Base-by-base conservation (phyloP, 805 yeast genomes). In the Pichia phayaonensis region DNA sequence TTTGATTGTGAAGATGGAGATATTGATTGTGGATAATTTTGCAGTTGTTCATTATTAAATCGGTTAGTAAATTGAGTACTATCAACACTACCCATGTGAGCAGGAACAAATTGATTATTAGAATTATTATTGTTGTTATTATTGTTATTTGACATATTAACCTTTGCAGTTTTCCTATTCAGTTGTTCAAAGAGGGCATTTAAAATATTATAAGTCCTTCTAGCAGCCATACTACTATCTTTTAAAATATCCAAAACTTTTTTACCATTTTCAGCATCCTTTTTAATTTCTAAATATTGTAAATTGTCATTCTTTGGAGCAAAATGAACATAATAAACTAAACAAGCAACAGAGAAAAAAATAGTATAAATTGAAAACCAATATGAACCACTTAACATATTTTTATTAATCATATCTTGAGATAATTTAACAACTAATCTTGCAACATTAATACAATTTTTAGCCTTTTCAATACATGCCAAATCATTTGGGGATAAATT, bases 361-460 rank as follows among this genome's bases (percentile, higher is more conserved):
- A 90, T 84, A 0, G 96, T 87, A 64, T 90, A 90, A 61, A 86
- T 85, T 8, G 94, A 82, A 62, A 88, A 90, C 96, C 96, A 89
- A 62, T 90, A 90, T 2, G 94, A 86, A 0, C 96, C 96, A 56
- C 83, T 79, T 40, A 90, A 70, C 65, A 87, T 73, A 51, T 83
- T 75, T 54, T 81, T 79, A 56, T 79, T 76, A 54, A 85, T 81
- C 89, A 90, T 80, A 60, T 84, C 89, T 58, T 85, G 81, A 0
- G 96, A 89, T 50, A 88, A 64, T 59, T 83, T 82, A 18, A 90
- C 90, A 27, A 86, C 95, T 59, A 84, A 80, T 51, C 94, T 73
- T 0, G 96, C 90, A 11, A 87, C 89, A 57, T 84, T 81, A 49
- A 90, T 83, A 68, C 97, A 90, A 59, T 86, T 86, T 58, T 84